Base-by-base conservation (phyloP, 2,329 filamentous ascomycete genomes). In the Hymenotorrendiella dingleyae region DNA sequence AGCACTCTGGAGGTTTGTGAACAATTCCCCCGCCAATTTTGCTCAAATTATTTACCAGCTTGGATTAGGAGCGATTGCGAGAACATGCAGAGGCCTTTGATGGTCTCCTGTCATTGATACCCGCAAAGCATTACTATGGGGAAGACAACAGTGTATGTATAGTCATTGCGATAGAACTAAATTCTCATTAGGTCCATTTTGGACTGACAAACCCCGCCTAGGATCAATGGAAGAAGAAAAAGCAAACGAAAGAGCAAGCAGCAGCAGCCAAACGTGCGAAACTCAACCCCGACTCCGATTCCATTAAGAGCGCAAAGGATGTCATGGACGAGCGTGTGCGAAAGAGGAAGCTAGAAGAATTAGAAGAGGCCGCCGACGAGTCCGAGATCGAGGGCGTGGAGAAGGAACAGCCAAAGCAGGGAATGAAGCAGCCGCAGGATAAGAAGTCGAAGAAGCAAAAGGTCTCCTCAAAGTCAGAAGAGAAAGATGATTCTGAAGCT, bases 161-260 rank as follows among this genome's bases (percentile, higher is more conserved):
- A n/a, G n/a, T n/a, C n/a, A n/a, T n/a, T n/a, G n/a, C n/a, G n/a
- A n/a, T n/a, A 42, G 45, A 33, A 24, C 29, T 24, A 20, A 23
- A 27, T 36, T 23, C 21, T 12, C 14, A 36, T 24, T n/a, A 12
- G 22, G 23, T 27, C 29, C 21, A 17, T 30, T 40, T 33, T 29
- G 43, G 43, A n/a, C 47, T 56, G 43, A 52, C 49, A 38, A 45
- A 38, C 20, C 24, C 22, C 34, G 41, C 38, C 49, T 59, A 94
- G 88, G 85, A 93, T 58, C 88, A 96, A 82, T 94, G 89, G 88
- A 81, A 82, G 64, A 84, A 84, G 61, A 94, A 93, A 69, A 97
- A 97, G 71, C 90, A 97, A 68, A 91, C 88, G 38, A 95, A 94
- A 63, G 85, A 88, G 64, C 78, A 95, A 65, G 86, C 86, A 46